Base-by-base conservation (phyloP, 2,329 filamentous ascomycete species). In the Ascochyta viciae-villosae region DNA sequence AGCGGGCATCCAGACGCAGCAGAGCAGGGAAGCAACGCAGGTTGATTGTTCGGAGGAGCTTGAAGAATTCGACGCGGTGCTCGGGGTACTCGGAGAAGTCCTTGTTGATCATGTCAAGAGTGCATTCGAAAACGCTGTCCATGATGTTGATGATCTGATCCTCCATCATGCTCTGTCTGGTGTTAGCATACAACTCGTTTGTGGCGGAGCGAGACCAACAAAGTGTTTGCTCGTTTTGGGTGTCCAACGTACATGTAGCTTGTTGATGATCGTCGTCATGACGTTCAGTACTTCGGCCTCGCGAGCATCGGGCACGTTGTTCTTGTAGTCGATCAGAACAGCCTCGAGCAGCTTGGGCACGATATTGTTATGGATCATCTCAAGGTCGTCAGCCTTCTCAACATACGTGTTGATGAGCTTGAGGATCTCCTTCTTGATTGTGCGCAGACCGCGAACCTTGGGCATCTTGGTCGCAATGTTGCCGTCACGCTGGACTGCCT, bases 101-200 rank as follows among this genome's bases (percentile, higher is more conserved):
- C 81, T 99, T 99, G 86, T 98, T 99, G 81, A 99, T 99, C 95
- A 99, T 99, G 71, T 96, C 92, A 53, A 99, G 83, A 3, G 95
- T 99, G 81, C 94, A 98, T 77, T 98, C 94, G 70, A 99, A 99
- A 24, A 99, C 92, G 65, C 94, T 96, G 77, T 98, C 93, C 91
- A 99, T 96, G 72, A 99, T 98, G 44, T 89, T 89, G 9, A 95
- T 92, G 39, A 99, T 92, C 77, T 98, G 95, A 74, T 98, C 95
- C 75, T 98, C 95, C 96, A 99, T 99, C 72, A 98, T 83, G 64
- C 87, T 86, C 91, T 96, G 70, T 55, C 43, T 57, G 34, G 44
- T 41, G 63, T 73, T 59, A 70, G 72, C 53, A 64, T 33, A 43
- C 45, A 26, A 9, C 53, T 40, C 37, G 29, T 23, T 27, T n/a